These are phyloP conservation scores for Chenopodium suecicum DNA, from an alignment of 148 eudicot species.

Conservation along the genomic window DNA sequence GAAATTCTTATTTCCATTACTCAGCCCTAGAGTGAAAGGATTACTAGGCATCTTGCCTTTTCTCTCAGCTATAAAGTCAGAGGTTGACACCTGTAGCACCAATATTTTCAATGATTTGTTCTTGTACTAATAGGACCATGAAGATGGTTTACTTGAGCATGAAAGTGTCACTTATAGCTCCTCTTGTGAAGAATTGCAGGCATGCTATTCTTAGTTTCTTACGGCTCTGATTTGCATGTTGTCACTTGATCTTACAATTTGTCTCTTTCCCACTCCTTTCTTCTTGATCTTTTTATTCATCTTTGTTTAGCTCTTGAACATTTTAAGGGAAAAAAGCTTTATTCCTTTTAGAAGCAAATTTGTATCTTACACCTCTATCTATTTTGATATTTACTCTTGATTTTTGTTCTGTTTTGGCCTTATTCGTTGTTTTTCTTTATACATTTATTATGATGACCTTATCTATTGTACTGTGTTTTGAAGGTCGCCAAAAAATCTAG, in stretches of 20 bases:
- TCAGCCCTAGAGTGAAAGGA: neutral
- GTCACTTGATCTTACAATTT: neutral
- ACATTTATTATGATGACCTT: neutral
- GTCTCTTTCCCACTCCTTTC: neutral
- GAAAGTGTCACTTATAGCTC: neutral
- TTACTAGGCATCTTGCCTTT: neutral
- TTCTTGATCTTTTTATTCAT: neutral
- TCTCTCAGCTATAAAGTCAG: constrained; percentile 5
- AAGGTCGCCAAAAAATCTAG: constrained; percentile 80
- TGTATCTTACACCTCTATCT: neutral
- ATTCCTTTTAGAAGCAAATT: no score
- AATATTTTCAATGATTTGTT: neutral
- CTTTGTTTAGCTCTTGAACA: neutral
- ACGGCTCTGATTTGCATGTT: neutral
- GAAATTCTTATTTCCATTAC: neutral
- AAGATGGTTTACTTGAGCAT: neutral
- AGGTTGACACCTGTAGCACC: neutral
- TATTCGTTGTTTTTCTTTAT: neutral
- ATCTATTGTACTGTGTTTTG: constrained; percentile 21
- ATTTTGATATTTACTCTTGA: neutral
- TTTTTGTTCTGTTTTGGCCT: neutral
- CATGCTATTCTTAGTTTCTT: neutral
- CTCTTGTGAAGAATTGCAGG: neutral
- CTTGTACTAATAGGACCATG: neutral
- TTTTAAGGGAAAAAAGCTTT: neutral